A percentile compares a stretch with the other conserved stretches of the same genome.
These are phyloP conservation scores for Inga oerstediana DNA, from an alignment of 306 rosid genomes.

Conservation along the genomic window DNA sequence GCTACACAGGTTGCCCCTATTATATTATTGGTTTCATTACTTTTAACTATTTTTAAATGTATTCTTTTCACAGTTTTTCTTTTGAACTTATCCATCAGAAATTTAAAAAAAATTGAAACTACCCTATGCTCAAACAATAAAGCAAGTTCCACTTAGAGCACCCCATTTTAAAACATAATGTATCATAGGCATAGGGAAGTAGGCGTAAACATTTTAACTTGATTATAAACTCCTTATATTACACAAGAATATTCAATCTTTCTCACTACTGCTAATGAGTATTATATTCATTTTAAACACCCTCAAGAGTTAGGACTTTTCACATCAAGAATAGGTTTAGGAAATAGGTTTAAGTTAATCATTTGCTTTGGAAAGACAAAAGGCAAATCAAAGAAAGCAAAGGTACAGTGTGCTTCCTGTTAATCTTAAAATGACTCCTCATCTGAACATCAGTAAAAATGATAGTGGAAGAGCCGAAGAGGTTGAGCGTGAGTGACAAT, in stretches of 20 bases:
- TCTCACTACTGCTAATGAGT: constrained; percentile 25
- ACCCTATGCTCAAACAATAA: neutral
- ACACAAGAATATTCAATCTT: neutral
- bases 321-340: constrained; percentile 62
- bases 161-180: neutral
- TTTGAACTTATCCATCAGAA: neutral
- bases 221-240: neutral
- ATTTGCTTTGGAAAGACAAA: constrained; percentile 58
- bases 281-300: constrained; percentile 12
- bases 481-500: too few species aligned
- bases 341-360: constrained; percentile 68
- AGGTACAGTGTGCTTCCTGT: constrained; percentile 47
- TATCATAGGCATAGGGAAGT: neutral
- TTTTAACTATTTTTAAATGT: constrained; percentile 12
- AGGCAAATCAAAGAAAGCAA: constrained; percentile 54
- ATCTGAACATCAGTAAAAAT: too few species aligned
- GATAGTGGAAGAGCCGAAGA: too few species aligned
- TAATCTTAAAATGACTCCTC: too few species aligned
- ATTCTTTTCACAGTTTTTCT: constrained; percentile 2
- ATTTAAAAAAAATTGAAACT: neutral
- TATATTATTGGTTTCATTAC: constrained; percentile 29
- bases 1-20: constrained; percentile 70
- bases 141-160: neutral
- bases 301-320: constrained; percentile 44
- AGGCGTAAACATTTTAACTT: constrained; percentile 15